Evolutionary conservation across 2,329 filamentous ascomycete genomes (phyloP).

Genomic region (Neofusicoccum parvum): DNA sequence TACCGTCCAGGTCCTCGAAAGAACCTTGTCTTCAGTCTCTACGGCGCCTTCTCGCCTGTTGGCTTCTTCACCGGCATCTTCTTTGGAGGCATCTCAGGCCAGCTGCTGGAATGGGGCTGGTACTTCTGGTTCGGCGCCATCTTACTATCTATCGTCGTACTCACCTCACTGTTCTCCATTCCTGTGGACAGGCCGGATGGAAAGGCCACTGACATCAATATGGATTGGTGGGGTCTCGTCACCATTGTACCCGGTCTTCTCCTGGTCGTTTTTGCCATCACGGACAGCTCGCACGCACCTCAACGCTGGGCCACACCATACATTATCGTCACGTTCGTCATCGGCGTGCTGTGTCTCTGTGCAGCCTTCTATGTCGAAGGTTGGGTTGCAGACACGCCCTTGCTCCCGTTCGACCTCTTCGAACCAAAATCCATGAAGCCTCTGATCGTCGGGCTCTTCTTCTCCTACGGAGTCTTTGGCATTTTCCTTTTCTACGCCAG

Average conservation of each 20-base stretch:
- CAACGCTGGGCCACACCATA: constrained; percentile 74
- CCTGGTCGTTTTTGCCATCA: constrained; percentile 74
- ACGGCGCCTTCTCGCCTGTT: constrained; percentile 55
- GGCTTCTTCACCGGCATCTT: constrained; percentile 62
- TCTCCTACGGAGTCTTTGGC: constrained; percentile 47
- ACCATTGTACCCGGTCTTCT: constrained; percentile 57
- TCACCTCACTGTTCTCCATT: constrained; percentile 26
- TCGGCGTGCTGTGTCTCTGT: constrained; percentile 63
- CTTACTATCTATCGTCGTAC: background rate
- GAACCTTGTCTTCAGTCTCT: constrained; percentile 65
- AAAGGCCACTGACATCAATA: constrained; percentile 28
- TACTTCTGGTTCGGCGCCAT: constrained; percentile 71
- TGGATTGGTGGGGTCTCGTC: constrained; percentile 41
- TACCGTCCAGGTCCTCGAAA: constrained; percentile 71
- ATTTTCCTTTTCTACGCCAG: constrained; percentile 43
- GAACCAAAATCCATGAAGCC: constrained; percentile 64
- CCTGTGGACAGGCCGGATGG: constrained; percentile 1
- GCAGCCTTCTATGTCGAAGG: constrained; percentile 71
- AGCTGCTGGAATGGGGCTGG: constrained; percentile 55
- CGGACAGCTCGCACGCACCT: constrained; percentile 69
- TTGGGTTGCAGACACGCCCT: constrained; percentile 67
- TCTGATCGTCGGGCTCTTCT: constrained; percentile 41
- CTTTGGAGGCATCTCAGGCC: constrained; percentile 60
- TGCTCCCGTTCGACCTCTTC: constrained; percentile 73
- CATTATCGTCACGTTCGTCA: constrained; percentile 64